Evolutionary conservation across 1,284 basidiomycete species (phyloP).

Genomic region (Leccinum laetum): DNA sequence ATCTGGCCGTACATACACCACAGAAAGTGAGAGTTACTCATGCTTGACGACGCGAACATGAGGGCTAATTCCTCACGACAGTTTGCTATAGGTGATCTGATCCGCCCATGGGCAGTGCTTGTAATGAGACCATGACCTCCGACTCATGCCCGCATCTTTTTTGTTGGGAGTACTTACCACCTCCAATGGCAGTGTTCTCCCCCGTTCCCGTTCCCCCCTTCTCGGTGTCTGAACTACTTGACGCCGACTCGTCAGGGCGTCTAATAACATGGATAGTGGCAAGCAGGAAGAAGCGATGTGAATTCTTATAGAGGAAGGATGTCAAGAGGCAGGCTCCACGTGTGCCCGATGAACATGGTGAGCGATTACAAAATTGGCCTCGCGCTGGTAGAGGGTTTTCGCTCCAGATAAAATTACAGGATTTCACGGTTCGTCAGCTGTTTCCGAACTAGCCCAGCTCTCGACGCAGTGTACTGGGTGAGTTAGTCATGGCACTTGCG

Average conservation of each 20-base stretch:
- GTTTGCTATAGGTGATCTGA: too few relatives aligned
- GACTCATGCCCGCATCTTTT: too few relatives aligned
- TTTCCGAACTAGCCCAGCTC: neutral
- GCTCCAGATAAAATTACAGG: neutral
- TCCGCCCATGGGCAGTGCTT: too few relatives aligned
- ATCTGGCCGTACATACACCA: too few relatives aligned
- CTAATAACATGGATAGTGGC: neutral
- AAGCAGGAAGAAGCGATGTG: conserved; percentile 6
- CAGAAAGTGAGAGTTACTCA: too few relatives aligned
- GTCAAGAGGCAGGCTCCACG: neutral
- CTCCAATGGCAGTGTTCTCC: too few relatives aligned
- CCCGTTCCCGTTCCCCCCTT: too few relatives aligned
- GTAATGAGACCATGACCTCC: too few relatives aligned
- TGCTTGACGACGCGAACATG: too few relatives aligned
- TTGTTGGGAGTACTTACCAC: too few relatives aligned
- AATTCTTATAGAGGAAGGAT: conserved; percentile 2
- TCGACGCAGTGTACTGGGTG: neutral
- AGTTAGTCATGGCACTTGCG: neutral
- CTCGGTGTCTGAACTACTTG: too few relatives aligned
- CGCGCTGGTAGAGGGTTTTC: neutral
- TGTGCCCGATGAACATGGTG: neutral
- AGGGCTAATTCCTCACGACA: too few relatives aligned
- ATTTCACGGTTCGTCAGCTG: neutral
- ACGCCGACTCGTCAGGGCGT: neutral
- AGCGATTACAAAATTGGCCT: neutral